A percentile compares a stretch with the other conserved stretches of the same genome.
phyloP scores from a whole-genome alignment of 345 rosid species.

The Eucalyptus melliodora region DNA sequence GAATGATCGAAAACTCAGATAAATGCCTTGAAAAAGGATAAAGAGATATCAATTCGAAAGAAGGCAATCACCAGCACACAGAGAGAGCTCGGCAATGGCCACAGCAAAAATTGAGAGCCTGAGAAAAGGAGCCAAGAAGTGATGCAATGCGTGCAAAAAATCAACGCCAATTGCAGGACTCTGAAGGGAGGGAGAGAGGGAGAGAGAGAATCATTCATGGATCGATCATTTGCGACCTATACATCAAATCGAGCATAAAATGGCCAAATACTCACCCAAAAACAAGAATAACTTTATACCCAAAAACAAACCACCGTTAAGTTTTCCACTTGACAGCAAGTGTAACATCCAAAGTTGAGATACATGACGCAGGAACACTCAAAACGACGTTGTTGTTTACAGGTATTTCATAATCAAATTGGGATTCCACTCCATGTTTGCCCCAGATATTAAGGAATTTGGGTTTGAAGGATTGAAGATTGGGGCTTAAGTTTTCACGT shows the following conservation, averaged over 20 bases:
- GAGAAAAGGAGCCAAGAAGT: background rate
- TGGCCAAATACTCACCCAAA: background rate
- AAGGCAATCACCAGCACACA: background rate
- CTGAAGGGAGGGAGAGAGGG: too few species aligned
- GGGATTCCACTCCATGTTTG: background rate
- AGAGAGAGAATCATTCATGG: background rate
- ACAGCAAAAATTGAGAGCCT: background rate
- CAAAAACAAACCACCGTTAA: background rate
- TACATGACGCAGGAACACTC: background rate
- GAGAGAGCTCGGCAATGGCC: background rate
- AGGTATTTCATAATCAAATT: background rate
- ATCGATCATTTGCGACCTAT: background rate
- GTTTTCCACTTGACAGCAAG: background rate
- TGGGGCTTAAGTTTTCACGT: background rate
- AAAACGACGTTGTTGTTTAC: background rate
- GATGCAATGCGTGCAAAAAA: background rate
- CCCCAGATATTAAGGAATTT: background rate
- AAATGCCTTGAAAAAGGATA: background rate
- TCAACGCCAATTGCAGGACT: background rate
- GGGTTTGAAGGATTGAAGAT: background rate
- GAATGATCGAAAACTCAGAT: background rate
- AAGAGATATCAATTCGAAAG: background rate
- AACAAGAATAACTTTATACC: too few species aligned
- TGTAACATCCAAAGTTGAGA: rapidly evolving
- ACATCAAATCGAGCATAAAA: background rate